Base-by-base conservation (phyloP, 2,329 filamentous ascomycete species). In the Colletotrichum acutatum region DNA sequence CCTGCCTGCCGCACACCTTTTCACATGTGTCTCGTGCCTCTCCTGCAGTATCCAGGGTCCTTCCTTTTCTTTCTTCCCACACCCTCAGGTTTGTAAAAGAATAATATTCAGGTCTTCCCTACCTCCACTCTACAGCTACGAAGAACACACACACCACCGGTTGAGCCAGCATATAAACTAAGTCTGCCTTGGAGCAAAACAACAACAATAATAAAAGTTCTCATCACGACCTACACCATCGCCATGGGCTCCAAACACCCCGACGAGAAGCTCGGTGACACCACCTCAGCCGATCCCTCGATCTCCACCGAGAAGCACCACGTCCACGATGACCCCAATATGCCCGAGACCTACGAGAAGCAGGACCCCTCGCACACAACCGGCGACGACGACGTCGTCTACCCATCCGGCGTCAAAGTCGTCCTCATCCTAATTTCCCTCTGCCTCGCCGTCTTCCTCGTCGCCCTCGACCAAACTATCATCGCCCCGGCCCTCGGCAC, bases 401-500 rank as follows among this genome's bases (percentile, higher is more conserved):
- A 88, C 75, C 85, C 86, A 0, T 76, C 77, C 26, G 83, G 83
- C 53, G 62, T 81, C 26, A 84, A 81, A 75, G 80, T 86, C 5
- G 30, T 79, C 22, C 78, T 86, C 56, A 84, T 87, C 65, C 82
- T 87, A 71, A 59, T 75, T 5, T 84, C 85, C 4, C 82, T 88
- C 67, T 85, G 84, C 71, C 78, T 88, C 16, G 79, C 84, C 68
- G 80, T 87, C 70, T 87, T 88, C 77, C 82, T 88, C 52, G 85
- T 88, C 57, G 86, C 86, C 3, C 81, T 88, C 12, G 86, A 88
- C 74, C 85, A 87, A 79, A 88, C 86, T 59, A 88, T 69, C 73
- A 86, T 88, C 73, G 86, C 86, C 6, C 87, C 87, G 16, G 87
- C 87, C 1, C 82, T 89, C 22, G 86, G 86, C 24, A 85, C 86